Evolutionary conservation across 1,284 basidiomycete genomes (phyloP).

Genomic region (Coniophora puteana): DNA sequence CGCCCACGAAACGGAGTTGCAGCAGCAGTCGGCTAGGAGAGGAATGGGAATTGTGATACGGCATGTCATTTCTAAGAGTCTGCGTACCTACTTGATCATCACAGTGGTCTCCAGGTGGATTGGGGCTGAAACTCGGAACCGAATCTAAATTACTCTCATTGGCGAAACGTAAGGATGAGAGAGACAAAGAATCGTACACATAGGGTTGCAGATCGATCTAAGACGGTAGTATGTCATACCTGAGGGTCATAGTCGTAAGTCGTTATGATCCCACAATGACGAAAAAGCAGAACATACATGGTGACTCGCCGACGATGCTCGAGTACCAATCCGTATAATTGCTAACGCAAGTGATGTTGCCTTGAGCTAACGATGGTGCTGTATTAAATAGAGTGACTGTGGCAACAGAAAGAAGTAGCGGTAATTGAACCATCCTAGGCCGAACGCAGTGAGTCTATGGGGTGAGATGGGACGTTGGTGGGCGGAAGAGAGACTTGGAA

Average conservation of each 20-base stretch:
- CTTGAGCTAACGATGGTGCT: too few relatives aligned
- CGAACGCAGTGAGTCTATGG: too few relatives aligned
- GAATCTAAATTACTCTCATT: neutral
- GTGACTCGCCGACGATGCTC: slow-evolving; percentile 17
- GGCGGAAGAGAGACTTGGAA: too few relatives aligned
- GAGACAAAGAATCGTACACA: slow-evolving; percentile 7
- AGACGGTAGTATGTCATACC: slow-evolving; percentile 16
- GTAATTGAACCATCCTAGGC: too few relatives aligned
- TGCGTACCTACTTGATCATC: slow-evolving; percentile 14
- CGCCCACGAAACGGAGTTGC: slow-evolving; percentile 17
- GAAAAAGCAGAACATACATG: slow-evolving; percentile 12
- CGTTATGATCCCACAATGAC: neutral
- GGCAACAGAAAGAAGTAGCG: too few relatives aligned
- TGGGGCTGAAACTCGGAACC: slow-evolving; percentile 4
- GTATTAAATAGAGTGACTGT: too few relatives aligned
- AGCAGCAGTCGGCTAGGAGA: slow-evolving; percentile 11
- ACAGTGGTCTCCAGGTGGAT: slow-evolving; percentile 13
- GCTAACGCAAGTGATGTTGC: too few relatives aligned
- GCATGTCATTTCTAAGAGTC: neutral
- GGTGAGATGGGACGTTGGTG: too few relatives aligned
- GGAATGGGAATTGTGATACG: neutral
- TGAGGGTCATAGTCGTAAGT: slow-evolving; percentile 2
- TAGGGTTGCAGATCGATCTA: slow-evolving; percentile 14
- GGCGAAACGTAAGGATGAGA: slow-evolving; percentile 5
- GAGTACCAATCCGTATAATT: too few relatives aligned